Evolutionary conservation across 805 yeast species (phyloP).

Genomic region (Ogataea angusta): DNA sequence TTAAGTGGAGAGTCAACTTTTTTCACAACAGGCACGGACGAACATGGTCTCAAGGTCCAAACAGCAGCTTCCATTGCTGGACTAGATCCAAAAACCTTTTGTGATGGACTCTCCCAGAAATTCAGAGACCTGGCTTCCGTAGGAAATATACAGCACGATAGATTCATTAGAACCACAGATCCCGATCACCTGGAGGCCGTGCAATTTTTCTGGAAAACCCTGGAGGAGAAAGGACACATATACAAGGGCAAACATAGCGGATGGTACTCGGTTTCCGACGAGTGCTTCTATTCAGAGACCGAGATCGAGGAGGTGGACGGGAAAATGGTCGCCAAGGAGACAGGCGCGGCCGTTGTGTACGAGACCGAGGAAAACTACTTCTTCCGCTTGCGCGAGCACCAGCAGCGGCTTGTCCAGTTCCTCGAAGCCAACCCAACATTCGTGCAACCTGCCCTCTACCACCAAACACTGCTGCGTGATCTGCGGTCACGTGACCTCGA

Average conservation of each 20-base stretch:
- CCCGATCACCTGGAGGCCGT: conserved; percentile 69
- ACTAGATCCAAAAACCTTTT: conserved; percentile 61
- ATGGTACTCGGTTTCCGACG: conserved; percentile 95
- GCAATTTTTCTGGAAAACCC: conserved; percentile 61
- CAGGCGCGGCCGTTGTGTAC: conserved; percentile 70
- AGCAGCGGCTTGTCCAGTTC: conserved; percentile 46
- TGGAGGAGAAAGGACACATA: conserved; percentile 59
- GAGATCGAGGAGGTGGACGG: conserved; percentile 50
- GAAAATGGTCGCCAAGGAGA: conserved; percentile 52
- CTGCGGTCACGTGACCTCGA: conserved; percentile 45
- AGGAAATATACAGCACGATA: conserved; percentile 56
- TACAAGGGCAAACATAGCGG: conserved; percentile 85
- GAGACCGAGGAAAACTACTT: conserved; percentile 85
- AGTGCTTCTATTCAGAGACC: conserved; percentile 83
- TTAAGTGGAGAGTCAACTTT: conserved; percentile 42
- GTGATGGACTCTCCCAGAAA: conserved; percentile 62
- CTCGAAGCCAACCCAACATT: conserved; percentile 51
- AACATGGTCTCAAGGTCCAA: conserved; percentile 92
- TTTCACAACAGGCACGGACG: conserved; percentile 92
- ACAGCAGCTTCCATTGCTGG: conserved; percentile 63
- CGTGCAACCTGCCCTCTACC: conserved; percentile 62
- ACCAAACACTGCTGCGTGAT: conserved; percentile 53
- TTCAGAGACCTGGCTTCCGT: conserved; percentile 62
- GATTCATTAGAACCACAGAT: conserved; percentile 92
- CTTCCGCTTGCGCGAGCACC: conserved; percentile 67